These are phyloP conservation scores for Fomes fomentarius DNA, from an alignment of 1,284 basidiomycete genomes.

Conservation along the genomic window DNA sequence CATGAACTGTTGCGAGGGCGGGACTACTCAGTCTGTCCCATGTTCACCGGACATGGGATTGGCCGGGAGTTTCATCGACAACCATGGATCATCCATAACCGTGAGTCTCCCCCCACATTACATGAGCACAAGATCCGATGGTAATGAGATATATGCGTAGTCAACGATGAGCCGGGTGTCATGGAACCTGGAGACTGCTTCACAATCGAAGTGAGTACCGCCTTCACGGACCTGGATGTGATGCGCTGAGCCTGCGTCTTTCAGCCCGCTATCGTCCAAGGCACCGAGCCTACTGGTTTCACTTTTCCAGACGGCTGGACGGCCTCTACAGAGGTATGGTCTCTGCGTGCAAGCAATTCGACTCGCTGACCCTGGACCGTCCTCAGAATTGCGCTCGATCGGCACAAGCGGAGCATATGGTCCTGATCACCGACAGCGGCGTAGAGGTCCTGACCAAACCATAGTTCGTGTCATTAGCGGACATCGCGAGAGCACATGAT, in stretches of 20 bases:
- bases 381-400: slow-evolving; percentile 70
- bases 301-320: slow-evolving; percentile 92
- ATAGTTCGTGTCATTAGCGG: neutral
- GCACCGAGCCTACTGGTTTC: slow-evolving; percentile 64
- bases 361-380: neutral
- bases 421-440: slow-evolving; percentile 79
- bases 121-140: too few relatives aligned
- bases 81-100: slow-evolving; percentile 83
- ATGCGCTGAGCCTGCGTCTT: neutral
- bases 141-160: too few relatives aligned
- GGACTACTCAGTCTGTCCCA: slow-evolving; percentile 68
- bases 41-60: slow-evolving; percentile 89
- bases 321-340: slow-evolving; percentile 73
- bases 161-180: slow-evolving; percentile 75
- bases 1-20: slow-evolving; percentile 50
- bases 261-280: slow-evolving; percentile 80
- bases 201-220: slow-evolving; percentile 73
- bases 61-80: slow-evolving; percentile 81
- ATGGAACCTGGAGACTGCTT: slow-evolving; percentile 89
- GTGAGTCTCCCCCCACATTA: too few relatives aligned
- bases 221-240: neutral
- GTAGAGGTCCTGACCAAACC: slow-evolving; percentile 62
- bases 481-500: neutral
- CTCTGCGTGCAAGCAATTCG: neutral
- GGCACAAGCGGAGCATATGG: slow-evolving; percentile 88